Conservation (phyloP, 2,329 filamentous ascomycete species). For the Acarospora socialis region DNA sequence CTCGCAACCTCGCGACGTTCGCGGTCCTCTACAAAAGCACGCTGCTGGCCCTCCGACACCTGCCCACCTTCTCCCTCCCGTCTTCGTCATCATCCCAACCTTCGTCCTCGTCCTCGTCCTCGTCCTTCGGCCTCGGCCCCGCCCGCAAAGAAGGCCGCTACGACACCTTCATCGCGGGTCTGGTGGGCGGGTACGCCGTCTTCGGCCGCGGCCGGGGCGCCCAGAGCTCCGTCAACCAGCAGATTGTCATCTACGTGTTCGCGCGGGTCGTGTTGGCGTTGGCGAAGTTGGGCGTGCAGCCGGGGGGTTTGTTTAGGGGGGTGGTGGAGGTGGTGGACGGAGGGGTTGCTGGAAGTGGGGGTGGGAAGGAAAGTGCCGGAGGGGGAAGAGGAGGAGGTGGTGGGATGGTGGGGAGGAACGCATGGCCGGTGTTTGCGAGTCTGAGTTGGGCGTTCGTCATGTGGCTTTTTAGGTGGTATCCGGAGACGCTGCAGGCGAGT, state of each 20-base stretch:
- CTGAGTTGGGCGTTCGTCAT: slow-evolving; percentile 88
- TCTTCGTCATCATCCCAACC: too few relatives aligned
- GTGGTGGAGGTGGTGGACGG: too few relatives aligned
- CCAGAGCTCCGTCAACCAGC: slow-evolving; percentile 74
- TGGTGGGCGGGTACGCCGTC: slow-evolving; percentile 82
- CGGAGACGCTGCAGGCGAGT: slow-evolving; percentile 80
- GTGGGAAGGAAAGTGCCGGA: slow-evolving; percentile 25
- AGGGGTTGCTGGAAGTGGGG: slow-evolving; percentile 21
- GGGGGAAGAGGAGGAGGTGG: slow-evolving; percentile 22
- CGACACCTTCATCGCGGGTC: slow-evolving; percentile 74
- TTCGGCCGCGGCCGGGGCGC: slow-evolving; percentile 74
- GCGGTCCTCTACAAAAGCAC: slow-evolving; percentile 77
- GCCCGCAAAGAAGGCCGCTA: slow-evolving; percentile 45
- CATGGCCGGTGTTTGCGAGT: slow-evolving; percentile 87
- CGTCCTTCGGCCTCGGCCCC: too few relatives aligned
- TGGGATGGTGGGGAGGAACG: slow-evolving; percentile 35
- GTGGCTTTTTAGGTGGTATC: slow-evolving; percentile 87
- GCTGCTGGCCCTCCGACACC: slow-evolving; percentile 51
- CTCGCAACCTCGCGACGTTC: slow-evolving; percentile 81
- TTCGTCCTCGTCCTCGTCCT: slow-evolving; percentile 17
- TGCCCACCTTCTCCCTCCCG: too few relatives aligned
- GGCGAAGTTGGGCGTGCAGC: slow-evolving; percentile 68
- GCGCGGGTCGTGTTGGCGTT: slow-evolving; percentile 75
- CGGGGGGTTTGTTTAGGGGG: too few relatives aligned
- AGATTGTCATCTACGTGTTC: slow-evolving; percentile 97